Conservation (phyloP, 441 rosid species). For the Corymbia calophylla region DNA sequence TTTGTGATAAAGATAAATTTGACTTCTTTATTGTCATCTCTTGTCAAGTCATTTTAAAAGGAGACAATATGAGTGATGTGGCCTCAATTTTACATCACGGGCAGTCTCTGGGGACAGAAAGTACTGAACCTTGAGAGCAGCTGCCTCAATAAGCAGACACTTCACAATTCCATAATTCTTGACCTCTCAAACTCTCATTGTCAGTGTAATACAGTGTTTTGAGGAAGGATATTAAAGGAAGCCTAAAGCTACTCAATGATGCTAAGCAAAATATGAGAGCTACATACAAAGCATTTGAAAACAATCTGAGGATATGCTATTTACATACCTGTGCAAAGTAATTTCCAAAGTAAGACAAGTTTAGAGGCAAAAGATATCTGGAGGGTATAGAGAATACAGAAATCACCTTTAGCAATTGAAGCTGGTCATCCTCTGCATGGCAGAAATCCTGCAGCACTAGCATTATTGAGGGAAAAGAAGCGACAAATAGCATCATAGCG, state of each 20-base stretch:
- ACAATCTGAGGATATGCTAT: neutral
- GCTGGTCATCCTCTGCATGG: slow-evolving; percentile 42
- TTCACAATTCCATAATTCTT: neutral
- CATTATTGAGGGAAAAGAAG: neutral
- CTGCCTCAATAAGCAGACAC: neutral
- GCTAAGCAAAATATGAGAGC: neutral
- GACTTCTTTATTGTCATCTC: neutral
- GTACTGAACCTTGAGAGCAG: neutral
- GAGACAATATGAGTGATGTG: neutral
- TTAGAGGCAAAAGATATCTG: neutral
- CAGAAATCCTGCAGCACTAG: slow-evolving; percentile 42
- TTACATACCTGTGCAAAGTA: neutral
- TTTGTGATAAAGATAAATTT: neutral
- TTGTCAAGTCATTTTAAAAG: neutral
- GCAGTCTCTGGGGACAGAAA: neutral
- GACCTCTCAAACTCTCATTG: neutral
- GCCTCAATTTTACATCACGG: neutral
- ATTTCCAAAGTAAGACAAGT: neutral
- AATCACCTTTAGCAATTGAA: slow-evolving; percentile 59
- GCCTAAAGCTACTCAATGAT: neutral
- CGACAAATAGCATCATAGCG: neutral
- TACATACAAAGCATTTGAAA: neutral
- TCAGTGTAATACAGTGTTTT: neutral
- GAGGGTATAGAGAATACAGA: neutral
- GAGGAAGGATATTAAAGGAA: neutral